These are phyloP conservation scores for Ogataea glucozyma DNA, from an alignment of 805 yeast genomes.

Conservation along the genomic window DNA sequence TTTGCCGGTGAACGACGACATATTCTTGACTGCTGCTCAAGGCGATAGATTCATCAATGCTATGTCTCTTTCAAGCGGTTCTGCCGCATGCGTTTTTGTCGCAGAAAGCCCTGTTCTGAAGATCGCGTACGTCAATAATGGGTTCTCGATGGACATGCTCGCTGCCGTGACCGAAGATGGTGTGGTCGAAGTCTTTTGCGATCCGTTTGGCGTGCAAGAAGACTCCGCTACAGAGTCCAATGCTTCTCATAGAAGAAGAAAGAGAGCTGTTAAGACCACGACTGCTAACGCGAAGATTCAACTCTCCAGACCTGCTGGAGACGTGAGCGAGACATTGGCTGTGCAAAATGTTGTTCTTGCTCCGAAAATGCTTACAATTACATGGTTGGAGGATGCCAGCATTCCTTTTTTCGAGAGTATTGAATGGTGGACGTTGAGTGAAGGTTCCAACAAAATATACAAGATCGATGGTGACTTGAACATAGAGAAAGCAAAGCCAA, in stretches of 20 bases:
- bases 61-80: conserved; percentile 48
- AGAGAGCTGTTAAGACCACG: conserved; percentile 50
- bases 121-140: conserved; percentile 40
- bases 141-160: conserved; percentile 38
- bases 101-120: conserved; percentile 61
- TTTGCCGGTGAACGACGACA: conserved; percentile 41
- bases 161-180: conserved; percentile 76
- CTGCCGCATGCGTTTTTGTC: conserved; percentile 61
- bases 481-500: conserved; percentile 42
- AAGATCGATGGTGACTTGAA: conserved; percentile 29
- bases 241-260: conserved; percentile 43
- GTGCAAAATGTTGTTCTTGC: conserved; percentile 26
- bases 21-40: conserved; percentile 66
- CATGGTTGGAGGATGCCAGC: conserved; percentile 66
- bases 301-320: conserved; percentile 47
- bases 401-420: conserved; percentile 57
- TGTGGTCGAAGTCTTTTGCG: conserved; percentile 64
- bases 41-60: conserved; percentile 83
- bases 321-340: conserved; percentile 33
- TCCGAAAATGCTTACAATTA: conserved; percentile 41
- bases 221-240: conserved; percentile 15
- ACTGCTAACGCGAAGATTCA: conserved; percentile 47
- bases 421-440: conserved; percentile 43
- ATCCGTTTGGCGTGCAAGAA: conserved; percentile 42
- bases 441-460: conserved; percentile 25